Base-by-base conservation (phyloP, 768 basidiomycete genomes). In the Boletus rex-veris region DNA sequence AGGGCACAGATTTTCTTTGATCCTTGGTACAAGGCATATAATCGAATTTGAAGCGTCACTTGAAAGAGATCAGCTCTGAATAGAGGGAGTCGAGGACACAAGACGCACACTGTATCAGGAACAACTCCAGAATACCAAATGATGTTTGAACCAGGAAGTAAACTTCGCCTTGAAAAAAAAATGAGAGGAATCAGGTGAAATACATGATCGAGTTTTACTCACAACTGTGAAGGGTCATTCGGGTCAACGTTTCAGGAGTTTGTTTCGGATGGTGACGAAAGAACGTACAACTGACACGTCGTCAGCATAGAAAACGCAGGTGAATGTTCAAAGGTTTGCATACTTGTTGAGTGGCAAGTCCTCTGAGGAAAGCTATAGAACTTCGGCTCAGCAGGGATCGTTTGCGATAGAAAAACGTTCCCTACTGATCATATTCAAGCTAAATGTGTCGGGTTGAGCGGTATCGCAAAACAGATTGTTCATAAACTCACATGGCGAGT, bases 21-120 rank as follows among this genome's bases (percentile, higher is more conserved):
- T 24, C 43, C 7, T 26, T 21, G 26, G 15, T 62, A 63, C 36
- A 63, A 44, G 11, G 58, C 52, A 5, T 63, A 56, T 38, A 61
- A 28, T 15, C 60, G 52, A 45, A 28, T 49, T 52, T 62, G 61
- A 39, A 62, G 57, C n/a, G 40, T 54, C 10, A 58, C 54, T 63
- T 38, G 50, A 44, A 31, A 8, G 7, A 11, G 24, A 10, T 62
- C 36, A 50, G 8, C 1, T 8, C 48, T 31, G 39, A 21, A 42
- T 11, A 3, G 8, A 38, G 5, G 31, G 26, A 18, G 9, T n/a
- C 0, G 16, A 30, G 10, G n/a, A 10, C 5, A 11, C 47, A 9
- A 18, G 19, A 55, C 57, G 24, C 30, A 61, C 61, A 5, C 36
- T 62, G 61, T 5, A 58, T 55, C 18, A 61, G 30, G 35, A 54